Evolutionary conservation across 495 filamentous ascomycete species (phyloP).

Genomic region (Hypoxylon subgilvum): DNA sequence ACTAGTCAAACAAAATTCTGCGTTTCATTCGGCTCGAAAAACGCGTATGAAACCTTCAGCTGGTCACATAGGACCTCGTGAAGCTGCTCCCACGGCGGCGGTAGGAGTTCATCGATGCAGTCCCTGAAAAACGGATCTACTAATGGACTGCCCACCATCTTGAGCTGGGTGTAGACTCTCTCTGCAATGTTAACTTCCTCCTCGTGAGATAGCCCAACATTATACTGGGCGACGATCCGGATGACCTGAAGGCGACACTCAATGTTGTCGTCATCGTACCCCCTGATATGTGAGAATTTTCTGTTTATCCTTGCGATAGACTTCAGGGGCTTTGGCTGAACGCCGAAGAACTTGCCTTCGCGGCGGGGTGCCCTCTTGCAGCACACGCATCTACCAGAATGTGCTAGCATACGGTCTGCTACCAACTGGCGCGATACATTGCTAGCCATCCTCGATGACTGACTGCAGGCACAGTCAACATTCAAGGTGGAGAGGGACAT

Average conservation of each 20-base stretch:
- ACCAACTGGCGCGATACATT: not conserved
- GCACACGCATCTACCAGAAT: conserved; percentile 17
- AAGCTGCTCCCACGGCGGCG: not conserved
- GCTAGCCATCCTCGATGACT: not conserved
- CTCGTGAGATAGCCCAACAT: not conserved
- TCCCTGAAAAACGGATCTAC: not conserved
- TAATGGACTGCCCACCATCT: conserved; percentile 19
- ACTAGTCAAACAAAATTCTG: too few relatives aligned
- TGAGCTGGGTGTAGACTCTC: conserved; percentile 24
- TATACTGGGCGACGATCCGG: conserved; percentile 3
- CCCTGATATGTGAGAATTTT: not conserved
- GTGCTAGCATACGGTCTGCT: not conserved
- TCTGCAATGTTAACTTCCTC: conserved; percentile 6
- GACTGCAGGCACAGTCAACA: not conserved
- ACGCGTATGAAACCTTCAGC: not conserved
- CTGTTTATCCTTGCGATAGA: not conserved
- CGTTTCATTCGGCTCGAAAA: too few relatives aligned
- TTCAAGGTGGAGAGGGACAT: not conserved
- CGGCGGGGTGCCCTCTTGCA: conserved; percentile 8
- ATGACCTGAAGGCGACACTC: conserved; percentile 7
- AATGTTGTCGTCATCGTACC: conserved; percentile 18
- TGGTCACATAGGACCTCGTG: conserved; percentile 1
- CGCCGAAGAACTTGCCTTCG: not conserved
- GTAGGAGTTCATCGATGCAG: not conserved
- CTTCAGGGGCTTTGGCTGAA: not conserved